Conservation (phyloP, 2,329 filamentous ascomycete species). For the Ophiostoma angusticollis region DNA sequence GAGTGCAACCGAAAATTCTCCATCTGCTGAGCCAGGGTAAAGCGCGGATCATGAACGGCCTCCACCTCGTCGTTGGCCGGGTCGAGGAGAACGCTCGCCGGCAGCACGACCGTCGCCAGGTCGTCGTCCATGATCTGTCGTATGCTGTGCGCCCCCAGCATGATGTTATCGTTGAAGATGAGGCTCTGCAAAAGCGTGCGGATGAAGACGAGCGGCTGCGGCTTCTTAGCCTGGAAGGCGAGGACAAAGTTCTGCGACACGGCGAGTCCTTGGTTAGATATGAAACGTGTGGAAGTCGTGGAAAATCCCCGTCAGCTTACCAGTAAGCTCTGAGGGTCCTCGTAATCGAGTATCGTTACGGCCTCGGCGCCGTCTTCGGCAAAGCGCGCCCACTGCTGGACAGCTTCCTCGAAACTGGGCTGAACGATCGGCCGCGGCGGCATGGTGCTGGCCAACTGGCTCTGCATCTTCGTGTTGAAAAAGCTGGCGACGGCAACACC, state of each 20-base stretch:
- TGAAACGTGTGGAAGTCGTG: no score
- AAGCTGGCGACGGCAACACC: slow-evolving; percentile 58
- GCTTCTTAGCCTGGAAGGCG: slow-evolving; percentile 64
- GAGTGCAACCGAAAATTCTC: slow-evolving; percentile 51
- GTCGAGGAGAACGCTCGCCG: slow-evolving; percentile 57
- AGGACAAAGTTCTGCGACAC: slow-evolving; percentile 59
- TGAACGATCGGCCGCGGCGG: slow-evolving; percentile 83
- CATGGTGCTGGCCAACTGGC: slow-evolving; percentile 84
- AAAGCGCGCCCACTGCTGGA: slow-evolving; percentile 54
- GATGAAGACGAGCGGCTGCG: slow-evolving; percentile 72
- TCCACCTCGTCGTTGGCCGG: slow-evolving; percentile 66
- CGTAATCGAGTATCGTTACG: slow-evolving; percentile 53
- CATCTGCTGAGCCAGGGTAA: slow-evolving; percentile 60
- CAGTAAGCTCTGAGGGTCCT: slow-evolving; percentile 55
- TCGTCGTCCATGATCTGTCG: slow-evolving; percentile 71
- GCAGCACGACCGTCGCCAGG: slow-evolving; percentile 63
- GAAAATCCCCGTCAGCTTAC: slow-evolving; percentile 35
- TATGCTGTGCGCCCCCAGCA: slow-evolving; percentile 55
- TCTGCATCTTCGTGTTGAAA: slow-evolving; percentile 82
- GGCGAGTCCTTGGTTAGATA: no score
- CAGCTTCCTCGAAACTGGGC: slow-evolving; percentile 58
- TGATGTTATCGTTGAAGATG: slow-evolving; percentile 58
- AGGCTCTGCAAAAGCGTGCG: slow-evolving; percentile 67
- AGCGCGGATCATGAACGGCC: slow-evolving; percentile 57
- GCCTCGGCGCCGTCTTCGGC: slow-evolving; percentile 61